These are phyloP conservation scores for Verticillium nubilum DNA, from an alignment of 2,329 filamentous ascomycete genomes.

Conservation along the genomic window DNA sequence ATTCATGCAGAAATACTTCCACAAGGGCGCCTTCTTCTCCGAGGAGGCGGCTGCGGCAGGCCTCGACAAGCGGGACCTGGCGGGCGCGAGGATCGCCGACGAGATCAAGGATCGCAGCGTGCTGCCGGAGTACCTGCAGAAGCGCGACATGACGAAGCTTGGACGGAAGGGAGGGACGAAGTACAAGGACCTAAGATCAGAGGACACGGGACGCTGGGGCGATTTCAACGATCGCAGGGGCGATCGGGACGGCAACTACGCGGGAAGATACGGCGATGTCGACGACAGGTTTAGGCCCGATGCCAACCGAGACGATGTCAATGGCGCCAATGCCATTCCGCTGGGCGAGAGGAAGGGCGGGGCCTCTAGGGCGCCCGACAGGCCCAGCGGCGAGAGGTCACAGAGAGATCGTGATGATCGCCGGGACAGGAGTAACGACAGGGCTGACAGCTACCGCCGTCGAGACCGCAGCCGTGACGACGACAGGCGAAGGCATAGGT, in stretches of 20 bases:
- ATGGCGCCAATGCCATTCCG: slow-evolving; percentile 65
- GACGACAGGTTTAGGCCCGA: slow-evolving; percentile 69
- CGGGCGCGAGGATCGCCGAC: slow-evolving; percentile 77
- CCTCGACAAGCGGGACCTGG: slow-evolving; percentile 75
- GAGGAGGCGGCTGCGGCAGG: slow-evolving; percentile 73
- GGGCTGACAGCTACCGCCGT: slow-evolving; percentile 8
- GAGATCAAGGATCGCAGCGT: slow-evolving; percentile 77
- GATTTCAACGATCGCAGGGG: slow-evolving; percentile 48
- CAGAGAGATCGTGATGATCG: slow-evolving; percentile 16
- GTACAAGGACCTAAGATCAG: slow-evolving; percentile 80
- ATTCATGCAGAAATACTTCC: slow-evolving; percentile 94
- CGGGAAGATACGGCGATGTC: slow-evolving; percentile 30
- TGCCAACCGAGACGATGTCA: slow-evolving; percentile 40
- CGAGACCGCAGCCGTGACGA: slow-evolving; percentile 24
- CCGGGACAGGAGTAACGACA: slow-evolving; percentile 20
- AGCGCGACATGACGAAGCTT: slow-evolving; percentile 88
- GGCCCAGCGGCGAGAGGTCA: background rate
- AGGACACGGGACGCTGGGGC: slow-evolving; percentile 90
- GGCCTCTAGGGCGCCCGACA: background rate
- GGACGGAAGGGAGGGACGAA: slow-evolving; percentile 87
- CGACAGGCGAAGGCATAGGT: slow-evolving; percentile 27
- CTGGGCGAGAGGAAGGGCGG: slow-evolving; percentile 54
- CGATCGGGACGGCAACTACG: slow-evolving; percentile 30
- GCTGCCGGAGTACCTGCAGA: slow-evolving; percentile 85
- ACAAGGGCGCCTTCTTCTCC: slow-evolving; percentile 93